Evolutionary conservation across 2,329 filamentous ascomycete genomes (phyloP), one percentile per base, ranked within the genome.

Genomic region (Sodiomyces alkalinus): DNA sequence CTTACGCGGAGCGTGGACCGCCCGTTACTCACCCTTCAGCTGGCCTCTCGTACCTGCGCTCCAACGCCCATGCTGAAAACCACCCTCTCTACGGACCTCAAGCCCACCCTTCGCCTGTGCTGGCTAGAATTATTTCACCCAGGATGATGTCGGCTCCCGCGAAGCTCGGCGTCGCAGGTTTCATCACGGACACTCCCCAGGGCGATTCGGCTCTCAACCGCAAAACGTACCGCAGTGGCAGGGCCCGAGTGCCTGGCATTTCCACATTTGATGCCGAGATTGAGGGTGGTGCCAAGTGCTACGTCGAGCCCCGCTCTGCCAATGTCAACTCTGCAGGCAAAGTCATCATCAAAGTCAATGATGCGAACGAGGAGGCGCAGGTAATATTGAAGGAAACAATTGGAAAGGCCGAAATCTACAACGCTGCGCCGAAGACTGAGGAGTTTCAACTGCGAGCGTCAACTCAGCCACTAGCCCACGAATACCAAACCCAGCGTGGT

Each of bases 61-160:
- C 68, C 2, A 49, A 48, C 20, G 55, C 60, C 21, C 68, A 56
- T 46, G 48, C 68, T 40, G 61, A 69, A 33, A 74, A 74, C 46
- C 68, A 75, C 44, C 63, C 70, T 2, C 39, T 71, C 14, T 73
- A 74, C 40, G 70, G 70, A 2, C 70, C 71, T 7, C 70, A 73
- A 43, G 53, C 45, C 29, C 38, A 55, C 16, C 61, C 60, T 35
- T 41, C 58, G 5, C 60, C 67, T 5, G 52, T 64, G n/a, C 42
- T 60, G 40, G 57, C 60, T 11, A 59, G 70, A 36, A 50, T 75
- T 12, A 37, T 74, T 11, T 48, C 46, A 22, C 67, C 68, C 6
- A 53, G 55, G 27, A 14, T 13, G 1, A 23, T 19, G 19, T 7
- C 11, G n/a, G 40, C 39, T 13, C 45, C 47, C 8, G 54, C 62